phyloP scores from a whole-genome alignment of 345 rosid species.

The Gossypium mustelinum region DNA sequence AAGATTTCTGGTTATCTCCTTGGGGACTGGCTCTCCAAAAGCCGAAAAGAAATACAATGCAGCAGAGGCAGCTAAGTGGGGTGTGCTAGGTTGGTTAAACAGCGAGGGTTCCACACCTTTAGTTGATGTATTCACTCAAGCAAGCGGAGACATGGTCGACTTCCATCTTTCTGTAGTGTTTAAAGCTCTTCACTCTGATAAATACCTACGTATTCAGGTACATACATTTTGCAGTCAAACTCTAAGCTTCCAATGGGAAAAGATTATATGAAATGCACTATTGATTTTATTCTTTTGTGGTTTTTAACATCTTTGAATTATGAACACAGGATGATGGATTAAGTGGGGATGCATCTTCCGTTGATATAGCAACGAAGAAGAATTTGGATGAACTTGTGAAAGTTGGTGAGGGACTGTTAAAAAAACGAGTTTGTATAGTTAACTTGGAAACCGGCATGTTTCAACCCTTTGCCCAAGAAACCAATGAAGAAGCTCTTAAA shows the following conservation, averaged over 20 bases:
- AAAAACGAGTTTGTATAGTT: constrained; percentile 55
- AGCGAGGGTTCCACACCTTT: constrained; percentile 44
- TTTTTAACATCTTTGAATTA: not conserved
- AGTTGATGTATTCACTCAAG: constrained; percentile 53
- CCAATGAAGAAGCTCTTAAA: constrained; percentile 55
- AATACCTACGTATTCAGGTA: constrained; percentile 49
- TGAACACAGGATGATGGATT: constrained; percentile 60
- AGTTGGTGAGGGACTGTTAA: constrained; percentile 53
- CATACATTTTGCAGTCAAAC: not conserved
- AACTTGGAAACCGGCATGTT: constrained; percentile 50
- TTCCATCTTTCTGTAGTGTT: constrained; percentile 47
- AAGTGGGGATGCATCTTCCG: constrained; percentile 46
- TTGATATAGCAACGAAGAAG: constrained; percentile 53
- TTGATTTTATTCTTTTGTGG: not conserved
- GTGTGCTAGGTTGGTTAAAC: constrained; percentile 59
- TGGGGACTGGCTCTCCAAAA: constrained; percentile 54
- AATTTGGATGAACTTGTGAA: constrained; percentile 54
- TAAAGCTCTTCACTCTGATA: constrained; percentile 38
- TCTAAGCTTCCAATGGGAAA: not conserved
- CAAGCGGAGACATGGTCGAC: constrained; percentile 66
- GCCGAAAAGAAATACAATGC: constrained; percentile 40
- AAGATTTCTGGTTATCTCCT: constrained; percentile 49
- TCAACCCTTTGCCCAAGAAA: constrained; percentile 30
- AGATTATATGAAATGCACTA: not conserved
- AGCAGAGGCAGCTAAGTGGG: constrained; percentile 51